phyloP scores from a whole-genome alignment of 208 protist genomes.

The Tritrichomonas musculus region DNA sequence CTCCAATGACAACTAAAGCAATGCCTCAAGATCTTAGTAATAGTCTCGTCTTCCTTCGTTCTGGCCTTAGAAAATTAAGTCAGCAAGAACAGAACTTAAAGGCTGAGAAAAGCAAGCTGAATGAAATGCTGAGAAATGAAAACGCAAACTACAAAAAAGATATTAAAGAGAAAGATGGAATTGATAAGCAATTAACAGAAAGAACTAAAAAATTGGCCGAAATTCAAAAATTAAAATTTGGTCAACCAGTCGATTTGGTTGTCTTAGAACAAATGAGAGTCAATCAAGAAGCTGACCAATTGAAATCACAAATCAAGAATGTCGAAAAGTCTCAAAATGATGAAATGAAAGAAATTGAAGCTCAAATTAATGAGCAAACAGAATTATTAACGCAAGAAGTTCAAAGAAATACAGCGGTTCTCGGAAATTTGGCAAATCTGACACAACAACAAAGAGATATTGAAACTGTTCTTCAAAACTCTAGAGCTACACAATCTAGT shows the following conservation, averaged over 20 bases:
- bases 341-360: neutral
- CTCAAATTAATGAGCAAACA: neutral
- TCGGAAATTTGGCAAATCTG: neutral
- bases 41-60: conserved; percentile 42
- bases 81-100: conserved; percentile 34
- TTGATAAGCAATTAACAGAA: conserved; percentile 14
- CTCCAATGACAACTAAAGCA: neutral
- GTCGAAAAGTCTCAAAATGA: neutral
- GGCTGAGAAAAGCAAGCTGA: conserved; percentile 40
- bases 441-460: conserved; percentile 11
- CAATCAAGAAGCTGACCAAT: neutral
- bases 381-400: neutral
- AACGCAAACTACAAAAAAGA: conserved; percentile 14
- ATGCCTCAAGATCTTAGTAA: conserved; percentile 42
- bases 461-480: neutral
- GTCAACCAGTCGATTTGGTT: conserved; percentile 38
- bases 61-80: conserved; percentile 14
- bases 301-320: neutral
- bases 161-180: neutral
- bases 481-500: neutral
- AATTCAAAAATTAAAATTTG: conserved; percentile 45
- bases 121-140: neutral
- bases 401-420: neutral
- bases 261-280: conserved; percentile 31
- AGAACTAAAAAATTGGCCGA: conserved; percentile 39